Evolutionary conservation across 176 grass and related monocot species (phyloP).

Genomic region (Juncus inflexus): DNA sequence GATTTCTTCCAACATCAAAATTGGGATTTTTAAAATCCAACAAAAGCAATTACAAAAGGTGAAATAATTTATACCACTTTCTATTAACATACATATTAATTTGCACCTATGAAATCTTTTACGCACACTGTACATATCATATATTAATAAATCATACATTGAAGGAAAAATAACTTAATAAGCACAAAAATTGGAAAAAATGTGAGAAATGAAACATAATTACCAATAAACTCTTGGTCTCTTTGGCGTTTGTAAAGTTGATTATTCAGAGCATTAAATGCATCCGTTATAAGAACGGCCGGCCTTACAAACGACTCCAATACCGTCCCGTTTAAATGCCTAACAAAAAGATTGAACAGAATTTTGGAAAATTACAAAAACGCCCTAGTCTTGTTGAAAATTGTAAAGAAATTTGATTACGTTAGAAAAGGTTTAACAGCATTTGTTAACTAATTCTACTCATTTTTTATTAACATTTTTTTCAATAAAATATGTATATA

Average conservation of each 20-base stretch:
- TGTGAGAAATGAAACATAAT: not conserved
- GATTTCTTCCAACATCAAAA: not conserved
- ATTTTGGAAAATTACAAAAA: not conserved
- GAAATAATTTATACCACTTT: too few species aligned
- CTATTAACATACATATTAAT: not conserved
- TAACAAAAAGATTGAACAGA: conserved; percentile 30
- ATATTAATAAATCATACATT: not conserved
- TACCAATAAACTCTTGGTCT: conserved; percentile 92
- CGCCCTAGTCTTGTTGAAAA: too few species aligned
- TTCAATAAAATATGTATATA: too few species aligned
- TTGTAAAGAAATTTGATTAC: too few species aligned
- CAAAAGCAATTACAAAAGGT: too few species aligned
- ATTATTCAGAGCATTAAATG: conserved; percentile 92
- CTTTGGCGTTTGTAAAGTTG: conserved; percentile 79
- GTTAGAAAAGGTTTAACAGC: too few species aligned
- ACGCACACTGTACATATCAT: not conserved
- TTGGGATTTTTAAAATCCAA: not conserved
- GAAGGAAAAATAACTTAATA: too few species aligned
- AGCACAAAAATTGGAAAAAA: not conserved
- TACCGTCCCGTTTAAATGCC: conserved; percentile 89
- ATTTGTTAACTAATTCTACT: too few species aligned
- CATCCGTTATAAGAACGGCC: conserved; percentile 98
- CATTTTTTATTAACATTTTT: too few species aligned
- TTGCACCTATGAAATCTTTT: too few species aligned
- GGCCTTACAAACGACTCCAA: conserved; percentile 83